Base-by-base conservation (phyloP, 2,329 filamentous ascomycete genomes). In the Aspergillus fijiensis region DNA sequence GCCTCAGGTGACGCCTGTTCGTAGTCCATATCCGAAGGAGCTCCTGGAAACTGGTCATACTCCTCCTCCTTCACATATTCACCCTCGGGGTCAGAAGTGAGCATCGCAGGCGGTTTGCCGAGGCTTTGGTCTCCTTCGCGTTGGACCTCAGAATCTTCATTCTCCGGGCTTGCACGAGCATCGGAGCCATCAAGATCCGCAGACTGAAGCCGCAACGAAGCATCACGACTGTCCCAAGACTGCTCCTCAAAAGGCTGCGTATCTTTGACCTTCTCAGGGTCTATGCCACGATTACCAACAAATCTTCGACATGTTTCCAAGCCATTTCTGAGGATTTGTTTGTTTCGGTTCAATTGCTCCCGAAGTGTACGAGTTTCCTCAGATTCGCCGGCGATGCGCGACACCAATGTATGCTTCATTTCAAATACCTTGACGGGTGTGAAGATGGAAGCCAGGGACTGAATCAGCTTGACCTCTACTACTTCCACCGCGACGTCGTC, bases 401-500 rank as follows among this genome's bases (percentile, higher is more conserved):
- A 47, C 27, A 61, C 51, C n/a, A 61, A 33, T n/a, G 51, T 45
- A 2, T 48, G 14, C 11, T 51, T 47, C 55, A 61, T 61, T n/a
- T 58, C 27, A 39, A 55, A 58, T 9, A 61, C 55, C 23, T 48
- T 49, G 6, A 58, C 35, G 12, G 55, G 55, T 9, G 35, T 35
- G 14, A 61, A 42, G 6, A 58, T 39, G 14, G n/a, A 14, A 16
- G 51, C 14, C n/a, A 61, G 51, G 27, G 52, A 48, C 16, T 49
- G 29, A 12, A 59, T 47, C 31, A 61, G 35, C 29, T 29, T 50
- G 21, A 31, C 21, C 35, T 61, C 60, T 9, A 61, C 21, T 16
- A 55, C 42, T 35, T 61, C 49, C 29, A 59, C 51, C 14, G 60
- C 56, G 12, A 61, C 25, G 16, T 58, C 52, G 45, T 61, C 56